Conservation (phyloP, 208 protist species). For the Trypanosomatidae sp. region DNA sequence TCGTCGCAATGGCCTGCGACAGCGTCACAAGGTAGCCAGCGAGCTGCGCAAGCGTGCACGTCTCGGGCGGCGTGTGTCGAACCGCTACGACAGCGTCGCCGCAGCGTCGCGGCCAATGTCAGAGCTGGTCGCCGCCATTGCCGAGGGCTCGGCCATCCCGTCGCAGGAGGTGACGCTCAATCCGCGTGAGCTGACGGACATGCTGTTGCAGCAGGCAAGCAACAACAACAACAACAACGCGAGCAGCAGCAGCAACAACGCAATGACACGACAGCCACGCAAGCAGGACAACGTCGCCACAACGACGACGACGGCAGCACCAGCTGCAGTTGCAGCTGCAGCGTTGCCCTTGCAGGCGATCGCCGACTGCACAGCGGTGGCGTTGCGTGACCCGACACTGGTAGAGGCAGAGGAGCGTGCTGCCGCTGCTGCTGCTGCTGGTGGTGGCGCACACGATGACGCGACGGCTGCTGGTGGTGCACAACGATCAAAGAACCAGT, state of each 20-base stretch:
- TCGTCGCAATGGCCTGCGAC: constrained; percentile 63
- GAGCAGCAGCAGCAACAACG: too few relatives aligned
- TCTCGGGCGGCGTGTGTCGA: constrained; percentile 20
- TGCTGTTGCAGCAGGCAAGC: constrained; percentile 22
- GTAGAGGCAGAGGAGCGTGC: neutral
- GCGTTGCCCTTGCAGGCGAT: neutral
- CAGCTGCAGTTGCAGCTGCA: neutral
- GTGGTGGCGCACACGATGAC: constrained; percentile 12
- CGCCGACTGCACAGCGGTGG: too few relatives aligned
- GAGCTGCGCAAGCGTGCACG: constrained; percentile 57
- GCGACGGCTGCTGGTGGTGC: constrained; percentile 15
- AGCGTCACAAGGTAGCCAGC: constrained; percentile 27
- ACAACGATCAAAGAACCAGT: constrained; percentile 72
- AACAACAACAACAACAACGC: neutral
- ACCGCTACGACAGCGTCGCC: constrained; percentile 56
- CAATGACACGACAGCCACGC: too few relatives aligned
- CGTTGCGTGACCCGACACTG: neutral
- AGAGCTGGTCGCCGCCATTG: constrained; percentile 45
- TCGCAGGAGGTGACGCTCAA: constrained; percentile 40
- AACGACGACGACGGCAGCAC: neutral
- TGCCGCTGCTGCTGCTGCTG: neutral
- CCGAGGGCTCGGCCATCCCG: constrained; percentile 40
- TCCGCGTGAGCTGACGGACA: constrained; percentile 55
- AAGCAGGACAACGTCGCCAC: neutral
- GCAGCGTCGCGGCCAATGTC: constrained; percentile 34